A percentile compares a stretch with the other conserved stretches of the same genome.
Evolutionary conservation across 257 asterid species (phyloP).

Genomic region (Pogostemon cablin): DNA sequence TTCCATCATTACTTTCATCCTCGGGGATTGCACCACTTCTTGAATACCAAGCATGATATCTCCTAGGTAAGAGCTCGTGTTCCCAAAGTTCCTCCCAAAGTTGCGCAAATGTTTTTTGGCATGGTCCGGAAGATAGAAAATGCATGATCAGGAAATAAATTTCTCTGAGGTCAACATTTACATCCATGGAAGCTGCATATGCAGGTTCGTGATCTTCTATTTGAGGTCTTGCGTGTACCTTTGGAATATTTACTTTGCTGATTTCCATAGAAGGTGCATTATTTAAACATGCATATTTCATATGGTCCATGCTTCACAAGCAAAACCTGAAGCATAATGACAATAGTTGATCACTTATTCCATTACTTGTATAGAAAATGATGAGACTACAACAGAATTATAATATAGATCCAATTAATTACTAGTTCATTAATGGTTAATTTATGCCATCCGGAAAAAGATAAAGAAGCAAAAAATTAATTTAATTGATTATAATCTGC

Average conservation of each 20-base stretch:
- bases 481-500: slow-evolving; percentile 1
- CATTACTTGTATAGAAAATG: slow-evolving; percentile 17
- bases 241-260: slow-evolving; percentile 50
- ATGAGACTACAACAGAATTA: background rate
- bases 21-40: slow-evolving; percentile 51
- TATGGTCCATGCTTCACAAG: slow-evolving; percentile 52
- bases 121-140: slow-evolving; percentile 93
- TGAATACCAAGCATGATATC: slow-evolving; percentile 91
- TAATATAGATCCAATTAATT: background rate
- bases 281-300: slow-evolving; percentile 46
- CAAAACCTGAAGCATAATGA: slow-evolving; percentile 48
- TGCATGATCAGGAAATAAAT: slow-evolving; percentile 88
- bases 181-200: slow-evolving; percentile 49
- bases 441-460: background rate
- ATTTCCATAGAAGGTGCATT: slow-evolving; percentile 48
- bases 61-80: slow-evolving; percentile 88
- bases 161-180: slow-evolving; percentile 78
- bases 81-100: slow-evolving; percentile 74
- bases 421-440: slow-evolving; percentile 10
- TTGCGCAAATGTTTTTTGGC: slow-evolving; percentile 67
- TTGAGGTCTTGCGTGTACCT: slow-evolving; percentile 51
- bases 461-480: background rate
- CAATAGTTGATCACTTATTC: slow-evolving; percentile 17
- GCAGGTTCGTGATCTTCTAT: slow-evolving; percentile 55
- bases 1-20: slow-evolving; percentile 53